Evolutionary conservation across 345 rosid species (phyloP).

Genomic region (Cochlearia excelsa): DNA sequence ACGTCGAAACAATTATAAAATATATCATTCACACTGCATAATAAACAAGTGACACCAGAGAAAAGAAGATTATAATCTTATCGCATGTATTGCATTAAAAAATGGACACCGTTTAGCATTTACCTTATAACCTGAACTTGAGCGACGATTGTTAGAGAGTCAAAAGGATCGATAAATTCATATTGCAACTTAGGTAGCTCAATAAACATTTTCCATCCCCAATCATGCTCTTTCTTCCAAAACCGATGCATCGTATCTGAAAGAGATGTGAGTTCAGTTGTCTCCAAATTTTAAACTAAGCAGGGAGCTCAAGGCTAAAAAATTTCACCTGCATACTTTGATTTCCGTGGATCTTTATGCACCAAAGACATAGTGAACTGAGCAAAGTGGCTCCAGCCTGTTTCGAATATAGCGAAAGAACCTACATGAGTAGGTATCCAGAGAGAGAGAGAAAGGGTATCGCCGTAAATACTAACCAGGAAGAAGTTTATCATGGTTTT

Average conservation of each 20-base stretch:
- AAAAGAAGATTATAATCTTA: background rate
- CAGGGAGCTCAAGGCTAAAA: constrained; percentile 1
- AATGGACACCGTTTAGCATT: constrained; percentile 9
- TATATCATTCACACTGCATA: background rate
- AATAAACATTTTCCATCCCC: constrained; percentile 99
- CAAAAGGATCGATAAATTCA: constrained; percentile 81
- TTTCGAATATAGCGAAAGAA: constrained; percentile 25
- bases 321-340: constrained; percentile 73
- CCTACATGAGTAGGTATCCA: constrained; percentile 16
- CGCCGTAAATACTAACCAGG: constrained; percentile 60
- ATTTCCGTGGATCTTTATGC: constrained; percentile 77
- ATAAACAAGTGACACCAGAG: constrained; percentile 4
- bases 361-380: constrained; percentile 99
- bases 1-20: constrained; percentile 29
- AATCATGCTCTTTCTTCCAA: constrained; percentile 98
- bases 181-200: constrained; percentile 79
- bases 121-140: constrained; percentile 98
- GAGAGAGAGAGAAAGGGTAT: constrained; percentile 6
- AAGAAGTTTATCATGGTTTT: constrained; percentile 91
- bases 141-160: constrained; percentile 80
- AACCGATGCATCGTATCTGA: constrained; percentile 96
- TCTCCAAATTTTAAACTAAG: constrained; percentile 13
- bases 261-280: constrained; percentile 35
- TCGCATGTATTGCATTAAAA: too few species aligned
- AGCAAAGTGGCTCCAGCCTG: constrained; percentile 99